A percentile compares a stretch with the other conserved stretches of the same genome.
These are phyloP conservation scores for Aspergillus sp. DNA, from an alignment of 2,329 filamentous ascomycete species.

Conservation along the genomic window DNA sequence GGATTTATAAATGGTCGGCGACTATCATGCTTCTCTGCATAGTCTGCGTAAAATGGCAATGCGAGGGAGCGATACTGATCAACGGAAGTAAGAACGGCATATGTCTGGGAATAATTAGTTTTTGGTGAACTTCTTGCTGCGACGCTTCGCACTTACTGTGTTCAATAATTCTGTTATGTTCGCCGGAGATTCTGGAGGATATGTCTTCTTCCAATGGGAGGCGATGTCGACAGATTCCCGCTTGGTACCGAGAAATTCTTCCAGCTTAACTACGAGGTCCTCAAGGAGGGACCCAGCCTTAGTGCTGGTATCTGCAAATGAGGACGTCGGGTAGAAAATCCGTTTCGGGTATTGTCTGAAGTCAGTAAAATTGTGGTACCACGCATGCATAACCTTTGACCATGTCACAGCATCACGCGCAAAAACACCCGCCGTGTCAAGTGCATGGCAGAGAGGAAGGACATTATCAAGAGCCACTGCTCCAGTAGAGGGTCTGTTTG, in stretches of 20 bases:
- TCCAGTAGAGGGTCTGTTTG: constrained; percentile 39
- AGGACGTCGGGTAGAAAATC: constrained; percentile 20
- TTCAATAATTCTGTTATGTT: constrained; percentile 22
- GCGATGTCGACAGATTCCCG: constrained; percentile 9
- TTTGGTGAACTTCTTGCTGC: constrained; percentile 32
- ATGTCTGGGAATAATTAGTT: constrained; percentile 37
- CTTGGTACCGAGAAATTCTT: constrained; percentile 31
- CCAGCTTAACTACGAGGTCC: constrained; percentile 39
- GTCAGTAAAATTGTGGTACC: constrained; percentile 36
- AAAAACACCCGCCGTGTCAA: constrained; percentile 44
- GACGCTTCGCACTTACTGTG: constrained; percentile 17
- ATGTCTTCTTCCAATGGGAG: constrained; percentile 13
- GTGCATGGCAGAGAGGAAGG: constrained; percentile 39
- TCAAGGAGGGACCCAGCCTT: constrained; percentile 34
- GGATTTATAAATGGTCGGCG: constrained; percentile 46
- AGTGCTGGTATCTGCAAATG: constrained; percentile 35
- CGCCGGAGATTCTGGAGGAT: constrained; percentile 22
- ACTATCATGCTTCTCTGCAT: constrained; percentile 41
- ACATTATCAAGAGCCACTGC: constrained; percentile 43
- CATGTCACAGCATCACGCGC: constrained; percentile 17
- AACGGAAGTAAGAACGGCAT: no score
- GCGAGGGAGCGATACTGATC: no score
- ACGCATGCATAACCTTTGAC: constrained; percentile 35
- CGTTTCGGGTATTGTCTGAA: constrained; percentile 26
- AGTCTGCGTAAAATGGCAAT: constrained; percentile 44